A percentile compares a stretch with the other conserved stretches of the same genome.
phyloP scores from a whole-genome alignment of 805 yeast genomes.

The Cyberlindnera galapagoensis region DNA sequence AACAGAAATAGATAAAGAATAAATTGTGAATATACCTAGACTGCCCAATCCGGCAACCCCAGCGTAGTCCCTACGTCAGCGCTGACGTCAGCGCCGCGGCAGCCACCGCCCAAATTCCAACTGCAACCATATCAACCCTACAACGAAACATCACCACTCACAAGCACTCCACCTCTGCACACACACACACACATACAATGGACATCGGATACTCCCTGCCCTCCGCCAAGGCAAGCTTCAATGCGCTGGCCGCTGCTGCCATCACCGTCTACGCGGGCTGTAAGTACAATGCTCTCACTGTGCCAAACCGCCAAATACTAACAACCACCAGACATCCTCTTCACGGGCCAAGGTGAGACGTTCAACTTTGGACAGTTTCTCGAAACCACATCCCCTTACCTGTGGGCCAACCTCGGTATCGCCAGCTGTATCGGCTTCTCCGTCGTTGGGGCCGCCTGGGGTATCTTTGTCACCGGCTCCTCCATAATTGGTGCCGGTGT shows the following conservation, averaged over 20 bases:
- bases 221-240: slow-evolving; percentile 14
- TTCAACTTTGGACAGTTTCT: slow-evolving; percentile 90
- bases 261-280: slow-evolving; percentile 22
- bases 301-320: slow-evolving; percentile 1
- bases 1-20: too few species aligned
- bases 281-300: slow-evolving; percentile 9
- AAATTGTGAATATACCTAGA: too few species aligned
- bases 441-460: slow-evolving; percentile 99
- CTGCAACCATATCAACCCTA: too few species aligned
- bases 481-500: slow-evolving; percentile 97
- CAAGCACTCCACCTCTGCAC: too few species aligned
- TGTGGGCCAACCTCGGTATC: slow-evolving; percentile 95
- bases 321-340: slow-evolving; percentile 35
- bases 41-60: too few species aligned
- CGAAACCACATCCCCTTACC: slow-evolving; percentile 81
- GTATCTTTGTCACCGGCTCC: slow-evolving; percentile 92
- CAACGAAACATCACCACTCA: too few species aligned
- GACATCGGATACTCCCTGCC: too few species aligned
- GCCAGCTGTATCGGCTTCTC: slow-evolving; percentile 87
- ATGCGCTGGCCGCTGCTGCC: slow-evolving; percentile 13
- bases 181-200: too few species aligned
- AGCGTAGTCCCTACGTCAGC: too few species aligned
- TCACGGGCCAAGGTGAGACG: slow-evolving; percentile 87
- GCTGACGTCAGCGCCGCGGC: too few species aligned
- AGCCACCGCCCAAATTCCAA: too few species aligned